phyloP scores from a whole-genome alignment of 225 moss, liverwort and hornwort genomes.

The Rhytidiadelphus loreus region DNA sequence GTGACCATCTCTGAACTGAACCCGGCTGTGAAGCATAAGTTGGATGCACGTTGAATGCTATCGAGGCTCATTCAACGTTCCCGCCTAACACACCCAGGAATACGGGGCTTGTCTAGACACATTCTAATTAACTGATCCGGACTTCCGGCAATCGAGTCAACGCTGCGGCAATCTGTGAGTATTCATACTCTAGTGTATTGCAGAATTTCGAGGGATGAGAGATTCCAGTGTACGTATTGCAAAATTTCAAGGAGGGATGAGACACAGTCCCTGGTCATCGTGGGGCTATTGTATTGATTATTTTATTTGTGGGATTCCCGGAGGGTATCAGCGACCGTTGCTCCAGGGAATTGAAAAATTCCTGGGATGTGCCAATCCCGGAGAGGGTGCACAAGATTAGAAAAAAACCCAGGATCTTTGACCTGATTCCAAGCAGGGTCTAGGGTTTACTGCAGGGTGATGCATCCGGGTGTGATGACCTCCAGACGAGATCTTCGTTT shows the following conservation, averaged over 20 bases:
- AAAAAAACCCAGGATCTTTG: not conserved
- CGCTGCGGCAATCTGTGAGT: not conserved
- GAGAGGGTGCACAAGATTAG: not conserved
- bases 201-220: too few species aligned
- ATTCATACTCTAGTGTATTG: not conserved
- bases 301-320: not conserved
- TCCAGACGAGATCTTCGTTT: not conserved
- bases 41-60: not conserved
- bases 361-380: not conserved
- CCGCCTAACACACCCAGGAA: not conserved
- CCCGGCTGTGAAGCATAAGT: not conserved
- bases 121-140: not conserved
- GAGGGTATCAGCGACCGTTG: not conserved
- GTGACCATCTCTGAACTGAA: not conserved
- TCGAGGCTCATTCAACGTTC: not conserved
- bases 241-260: too few species aligned
- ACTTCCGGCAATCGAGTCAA: not conserved
- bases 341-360: not conserved
- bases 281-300: not conserved
- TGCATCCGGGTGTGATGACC: too few species aligned
- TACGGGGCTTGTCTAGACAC: not conserved
- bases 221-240: too few species aligned
- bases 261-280: not conserved
- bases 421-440: not conserved
- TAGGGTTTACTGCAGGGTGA: not conserved